Evolutionary conservation across 495 filamentous ascomycete species (phyloP).

Genomic region (Parathielavia appendiculata): DNA sequence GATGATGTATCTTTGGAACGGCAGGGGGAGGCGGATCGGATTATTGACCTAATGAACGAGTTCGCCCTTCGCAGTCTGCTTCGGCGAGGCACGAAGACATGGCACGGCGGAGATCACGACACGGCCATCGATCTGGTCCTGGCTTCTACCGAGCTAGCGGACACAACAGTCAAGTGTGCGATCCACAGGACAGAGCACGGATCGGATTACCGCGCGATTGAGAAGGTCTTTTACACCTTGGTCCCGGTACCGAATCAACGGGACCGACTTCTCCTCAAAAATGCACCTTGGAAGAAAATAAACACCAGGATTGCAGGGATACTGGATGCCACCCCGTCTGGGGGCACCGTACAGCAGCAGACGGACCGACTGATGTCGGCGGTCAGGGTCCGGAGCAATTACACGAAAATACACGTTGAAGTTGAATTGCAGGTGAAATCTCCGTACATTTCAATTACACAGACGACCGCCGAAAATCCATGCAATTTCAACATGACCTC

Average conservation of each 20-base stretch:
- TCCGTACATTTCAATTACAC: no score
- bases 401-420: no score
- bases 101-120: background rate
- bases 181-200: conserved; percentile 12
- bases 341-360: conserved; percentile 15
- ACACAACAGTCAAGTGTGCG: conserved; percentile 3
- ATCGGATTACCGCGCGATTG: conserved; percentile 15
- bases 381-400: no score
- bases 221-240: conserved; percentile 3
- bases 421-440: no score
- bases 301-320: background rate
- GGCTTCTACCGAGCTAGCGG: conserved; percentile 11
- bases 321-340: background rate
- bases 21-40: background rate
- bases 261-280: conserved; percentile 12
- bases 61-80: conserved; percentile 6
- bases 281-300: conserved; percentile 12
- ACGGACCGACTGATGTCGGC: conserved; percentile 14
- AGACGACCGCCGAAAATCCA: no score
- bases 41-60: conserved; percentile 8
- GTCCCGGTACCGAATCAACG: background rate
- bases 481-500: no score
- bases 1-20: background rate
- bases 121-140: conserved; percentile 14
- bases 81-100: conserved; percentile 10